Evolutionary conservation across 1,139 yeast genomes (phyloP), one percentile per base, ranked within the genome.

Genomic region (Kazachstania sp.): DNA sequence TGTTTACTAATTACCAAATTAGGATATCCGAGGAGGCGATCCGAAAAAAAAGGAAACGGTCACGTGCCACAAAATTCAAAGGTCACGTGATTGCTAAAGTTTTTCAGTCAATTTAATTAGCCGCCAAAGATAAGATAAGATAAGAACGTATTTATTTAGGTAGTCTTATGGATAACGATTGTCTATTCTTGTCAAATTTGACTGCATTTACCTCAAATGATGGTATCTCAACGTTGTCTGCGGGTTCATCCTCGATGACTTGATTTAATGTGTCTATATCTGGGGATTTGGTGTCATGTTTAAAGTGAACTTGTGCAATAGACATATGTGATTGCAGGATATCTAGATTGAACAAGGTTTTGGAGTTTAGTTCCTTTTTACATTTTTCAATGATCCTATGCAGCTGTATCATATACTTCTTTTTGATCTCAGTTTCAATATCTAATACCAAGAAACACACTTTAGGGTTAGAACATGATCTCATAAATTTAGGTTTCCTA

Each of bases 1-100:
- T 49, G 43, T 50, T 49, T 45, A 45, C 47, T 20, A 45, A 46
- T 28, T 49, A 41, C 43, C 50, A 43, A 44, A 49, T 47, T 18
- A 38, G 46, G 46, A 23, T 5, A 34, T 28, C 13, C 16, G 11
- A 28, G 16, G 18, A 29, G 29, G 19, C 7, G 18, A 11, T 2
- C 18, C 19, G 18, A 15, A n/a, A 15, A 32, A n/a, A 32, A 15
- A 32, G 2, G 11, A 28, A 28, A 28, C 31, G 12, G 31, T 3
- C 31, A 29, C 6, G 31, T n/a, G n/a, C n/a, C n/a, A n/a, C n/a
- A n/a, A n/a, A n/a, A n/a, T n/a, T n/a, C n/a, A n/a, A n/a, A 7
- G 7, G 35, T 32, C 35, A 32, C 35, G 35, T 32, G 35, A 30
- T 30, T 30, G 4, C 13, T 5, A 6, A 5, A 15, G 8, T 1